A percentile compares a stretch with the other conserved stretches of the same genome.
Conservation (phyloP, 179 eudicot genomes). For the Nepenthes alata region DNA sequence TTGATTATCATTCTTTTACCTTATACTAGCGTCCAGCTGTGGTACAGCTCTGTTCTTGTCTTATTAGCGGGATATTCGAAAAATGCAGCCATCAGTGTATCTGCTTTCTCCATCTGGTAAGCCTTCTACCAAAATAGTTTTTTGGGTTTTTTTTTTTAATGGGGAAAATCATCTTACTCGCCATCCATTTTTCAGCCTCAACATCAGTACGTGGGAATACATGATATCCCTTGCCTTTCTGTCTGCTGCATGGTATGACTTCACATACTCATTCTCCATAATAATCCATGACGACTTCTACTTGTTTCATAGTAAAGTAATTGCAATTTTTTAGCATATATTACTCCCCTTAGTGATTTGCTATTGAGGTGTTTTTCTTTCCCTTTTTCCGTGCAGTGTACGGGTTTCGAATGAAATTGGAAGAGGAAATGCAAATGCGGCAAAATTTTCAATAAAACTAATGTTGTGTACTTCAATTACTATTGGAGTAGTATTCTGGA, state of each 20-base stretch:
- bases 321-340: neutral
- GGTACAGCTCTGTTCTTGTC: slow-evolving; percentile 47
- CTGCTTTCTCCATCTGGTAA: slow-evolving; percentile 55
- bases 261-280: neutral
- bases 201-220: slow-evolving; percentile 15
- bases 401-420: slow-evolving; percentile 26
- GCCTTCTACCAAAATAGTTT: neutral
- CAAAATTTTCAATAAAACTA: slow-evolving; percentile 16
- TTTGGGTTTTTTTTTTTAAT: neutral
- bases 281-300: neutral
- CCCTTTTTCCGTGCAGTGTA: slow-evolving; percentile 5
- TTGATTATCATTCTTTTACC: neutral
- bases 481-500: slow-evolving; percentile 9
- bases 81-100: slow-evolving; percentile 39
- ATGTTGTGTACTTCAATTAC: slow-evolving; percentile 5
- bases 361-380: neutral
- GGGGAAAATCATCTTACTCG: neutral
- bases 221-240: slow-evolving; percentile 17
- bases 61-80: slow-evolving; percentile 42
- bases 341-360: no score
- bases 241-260: slow-evolving; percentile 18
- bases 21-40: slow-evolving; percentile 33
- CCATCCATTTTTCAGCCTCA: slow-evolving; percentile 13
- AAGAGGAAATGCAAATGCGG: slow-evolving; percentile 19
- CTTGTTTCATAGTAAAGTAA: neutral